A percentile compares a stretch with the other conserved stretches of the same genome.
phyloP scores from a whole-genome alignment of 805 yeast species.

The Wickerhamiella cacticola region DNA sequence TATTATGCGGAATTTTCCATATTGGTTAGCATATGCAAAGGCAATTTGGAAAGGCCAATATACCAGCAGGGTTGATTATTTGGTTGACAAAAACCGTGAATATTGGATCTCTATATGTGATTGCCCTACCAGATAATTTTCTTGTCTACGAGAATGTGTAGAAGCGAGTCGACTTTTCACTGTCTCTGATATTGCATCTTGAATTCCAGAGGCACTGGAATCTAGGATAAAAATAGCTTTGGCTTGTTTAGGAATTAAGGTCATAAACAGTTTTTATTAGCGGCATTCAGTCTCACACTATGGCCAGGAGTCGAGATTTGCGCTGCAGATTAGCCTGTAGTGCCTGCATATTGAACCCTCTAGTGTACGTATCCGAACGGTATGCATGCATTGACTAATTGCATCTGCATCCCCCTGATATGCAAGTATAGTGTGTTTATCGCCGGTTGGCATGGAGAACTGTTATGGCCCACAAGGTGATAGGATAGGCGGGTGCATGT shows the following conservation, averaged over 20 bases:
- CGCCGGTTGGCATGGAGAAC: not conserved
- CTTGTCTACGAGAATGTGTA: no score
- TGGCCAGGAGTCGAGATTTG: not conserved
- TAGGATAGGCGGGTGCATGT: not conserved
- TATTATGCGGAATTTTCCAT: not conserved
- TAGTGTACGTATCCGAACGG: not conserved
- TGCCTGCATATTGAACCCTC: not conserved
- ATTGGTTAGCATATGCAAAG: not conserved
- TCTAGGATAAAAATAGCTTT: no score
- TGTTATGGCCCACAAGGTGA: not conserved
- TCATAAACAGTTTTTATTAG: not conserved
- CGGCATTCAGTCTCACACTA: not conserved
- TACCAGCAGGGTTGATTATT: no score
- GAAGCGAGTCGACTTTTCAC: not conserved
- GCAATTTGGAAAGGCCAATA: no score
- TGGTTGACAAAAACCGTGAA: no score
- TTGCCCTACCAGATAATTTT: no score
- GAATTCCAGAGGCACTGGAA: no score
- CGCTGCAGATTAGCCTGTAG: not conserved
- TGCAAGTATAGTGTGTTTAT: not conserved
- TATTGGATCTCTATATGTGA: no score
- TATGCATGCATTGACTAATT: not conserved
- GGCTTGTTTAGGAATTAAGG: not conserved
- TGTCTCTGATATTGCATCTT: no score
- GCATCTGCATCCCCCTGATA: not conserved